Evolutionary conservation across 129 eudicot genomes (phyloP), one percentile per base, ranked within the genome.

Genomic region (Centrapalus pauciflorus): DNA sequence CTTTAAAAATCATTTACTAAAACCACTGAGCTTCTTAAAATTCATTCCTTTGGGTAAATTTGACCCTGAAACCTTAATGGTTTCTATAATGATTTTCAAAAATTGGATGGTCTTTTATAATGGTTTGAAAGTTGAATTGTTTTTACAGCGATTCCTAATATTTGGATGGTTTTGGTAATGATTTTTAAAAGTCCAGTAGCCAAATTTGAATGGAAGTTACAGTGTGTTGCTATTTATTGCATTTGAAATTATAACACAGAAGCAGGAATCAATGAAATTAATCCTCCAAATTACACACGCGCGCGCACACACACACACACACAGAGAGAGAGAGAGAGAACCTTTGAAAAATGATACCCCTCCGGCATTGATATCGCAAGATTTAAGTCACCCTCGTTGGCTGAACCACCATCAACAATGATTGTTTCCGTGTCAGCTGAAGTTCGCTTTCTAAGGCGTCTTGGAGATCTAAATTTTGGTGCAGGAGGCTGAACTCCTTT

Each of bases 321-420:
- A 45, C n/a, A 34, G 59, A 25, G 45, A 11, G 80, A 76, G 75
- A 24, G 82, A 56, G 75, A 21, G 57, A 70, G 67, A 76, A 93
- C 99, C 95, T 93, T 93, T 50, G 99, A 93, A 69, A 93, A 93
- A 80, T 88, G 99, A 79, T 93, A 88, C 8, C 98, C 96, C 73
- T 88, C 83, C 11, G 96, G 95, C 33, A 93, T 89, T 2, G 92
- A 78, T 54, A 93, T 88, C 26, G 79, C 62, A 33, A 93, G 81
- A 64, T 20, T 24, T 66, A 93, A 74, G 77, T 55, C 75, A 25
- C 95, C 99, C 83, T 84, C 90, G 8, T 9, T 80, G 67, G 90
- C 81, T 76, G 92, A 82, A 82, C 74, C 86, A 2, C 99, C 99
- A 82, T 76, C 70, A 54, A 93, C 80, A n/a, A 33, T 57, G 14